These are phyloP conservation scores for Papilionanthe hybrid DNA, from an alignment of 116 monocot species.

Conservation along the genomic window DNA sequence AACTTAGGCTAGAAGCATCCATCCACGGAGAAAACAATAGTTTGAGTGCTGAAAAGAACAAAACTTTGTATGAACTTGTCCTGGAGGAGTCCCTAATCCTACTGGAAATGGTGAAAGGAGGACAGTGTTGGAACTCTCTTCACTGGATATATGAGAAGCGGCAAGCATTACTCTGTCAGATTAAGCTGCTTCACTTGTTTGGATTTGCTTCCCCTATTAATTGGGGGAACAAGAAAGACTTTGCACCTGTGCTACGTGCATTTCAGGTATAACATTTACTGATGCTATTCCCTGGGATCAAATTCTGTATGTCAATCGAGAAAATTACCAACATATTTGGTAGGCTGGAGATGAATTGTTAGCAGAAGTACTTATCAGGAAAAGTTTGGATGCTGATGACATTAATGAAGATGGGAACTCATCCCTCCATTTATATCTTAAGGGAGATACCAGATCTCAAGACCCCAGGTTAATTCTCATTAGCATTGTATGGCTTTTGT, in stretches of 20 bases:
- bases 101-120: slow-evolving; percentile 3
- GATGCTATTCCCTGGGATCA: not conserved
- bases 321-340: not conserved
- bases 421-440: slow-evolving; percentile 32
- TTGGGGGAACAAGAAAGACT: slow-evolving; percentile 6
- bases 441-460: slow-evolving; percentile 6
- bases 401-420: slow-evolving; percentile 16
- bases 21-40: not conserved
- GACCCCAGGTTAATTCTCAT: slow-evolving; percentile 19
- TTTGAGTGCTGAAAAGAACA: slow-evolving; percentile 3
- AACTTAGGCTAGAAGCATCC: slow-evolving; percentile 8
- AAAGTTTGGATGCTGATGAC: slow-evolving; percentile 7
- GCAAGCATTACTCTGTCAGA: slow-evolving; percentile 18
- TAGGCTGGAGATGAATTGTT: slow-evolving; percentile 23
- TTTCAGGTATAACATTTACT: slow-evolving; percentile 12
- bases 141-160: slow-evolving; percentile 8
- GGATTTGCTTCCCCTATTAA: not conserved
- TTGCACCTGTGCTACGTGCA: slow-evolving; percentile 20
- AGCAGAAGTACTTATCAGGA: slow-evolving; percentile 17
- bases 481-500: not conserved
- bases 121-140: not conserved
- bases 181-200: slow-evolving; percentile 26
- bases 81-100: slow-evolving; percentile 22
- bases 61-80: slow-evolving; percentile 13
- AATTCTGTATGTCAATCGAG: not conserved